phyloP scores from a whole-genome alignment of 1,139 yeast genomes.

The Candida freyschussii region DNA sequence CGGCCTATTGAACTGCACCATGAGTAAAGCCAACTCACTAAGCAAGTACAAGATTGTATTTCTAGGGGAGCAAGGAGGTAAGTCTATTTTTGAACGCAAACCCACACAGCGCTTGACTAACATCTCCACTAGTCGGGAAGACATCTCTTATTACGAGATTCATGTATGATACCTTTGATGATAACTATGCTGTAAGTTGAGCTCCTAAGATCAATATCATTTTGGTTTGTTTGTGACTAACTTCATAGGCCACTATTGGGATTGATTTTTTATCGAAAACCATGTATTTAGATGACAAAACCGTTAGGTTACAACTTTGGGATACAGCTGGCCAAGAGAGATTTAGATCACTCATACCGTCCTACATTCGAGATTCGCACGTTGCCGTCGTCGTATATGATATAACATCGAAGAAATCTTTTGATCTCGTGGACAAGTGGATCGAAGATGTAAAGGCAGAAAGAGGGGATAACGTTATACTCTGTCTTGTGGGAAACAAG shows the following conservation, averaged over 20 bases:
- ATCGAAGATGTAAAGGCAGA: conserved; percentile 76
- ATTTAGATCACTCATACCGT: conserved; percentile 88
- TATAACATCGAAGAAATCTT: conserved; percentile 80
- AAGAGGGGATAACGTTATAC: conserved; percentile 65
- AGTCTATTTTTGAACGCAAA: conserved; percentile 5
- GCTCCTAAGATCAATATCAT: background rate
- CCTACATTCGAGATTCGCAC: conserved; percentile 92
- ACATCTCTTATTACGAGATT: conserved; percentile 92
- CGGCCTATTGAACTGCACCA: conserved; percentile 4
- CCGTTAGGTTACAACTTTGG: conserved; percentile 77
- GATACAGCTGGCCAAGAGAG: conserved; percentile 99
- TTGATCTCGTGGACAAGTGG: conserved; percentile 75
- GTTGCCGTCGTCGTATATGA: conserved; percentile 96
- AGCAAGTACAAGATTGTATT: conserved; percentile 87
- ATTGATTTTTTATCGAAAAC: conserved; percentile 91
- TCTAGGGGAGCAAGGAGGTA: conserved; percentile 88
- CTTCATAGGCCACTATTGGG: conserved; percentile 78
- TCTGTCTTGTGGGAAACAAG: conserved; percentile 78
- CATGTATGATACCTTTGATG: conserved; percentile 98
- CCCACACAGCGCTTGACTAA: no score
- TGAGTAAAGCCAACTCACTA: conserved; percentile 31
- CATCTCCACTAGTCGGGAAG: conserved; percentile 56
- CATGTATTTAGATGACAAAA: conserved; percentile 72
- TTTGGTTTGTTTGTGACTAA: conserved; percentile 18
- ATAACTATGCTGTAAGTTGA: conserved; percentile 58